phyloP scores from a whole-genome alignment of 345 rosid species.

The Sonneratia alba region DNA sequence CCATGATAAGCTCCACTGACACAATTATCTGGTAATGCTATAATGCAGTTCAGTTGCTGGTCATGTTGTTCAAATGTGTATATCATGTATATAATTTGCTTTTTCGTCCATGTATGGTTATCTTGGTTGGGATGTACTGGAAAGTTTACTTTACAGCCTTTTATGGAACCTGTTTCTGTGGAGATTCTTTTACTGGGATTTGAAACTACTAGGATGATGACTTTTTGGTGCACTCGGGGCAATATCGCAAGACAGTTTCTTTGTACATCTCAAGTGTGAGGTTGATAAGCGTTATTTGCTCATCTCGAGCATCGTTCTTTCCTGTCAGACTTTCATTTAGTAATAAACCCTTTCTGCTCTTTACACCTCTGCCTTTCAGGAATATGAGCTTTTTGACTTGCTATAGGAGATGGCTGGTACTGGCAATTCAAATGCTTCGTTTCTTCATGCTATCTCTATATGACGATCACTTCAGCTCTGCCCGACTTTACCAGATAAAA shows the following conservation, averaged over 20 bases:
- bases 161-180: conserved; percentile 10
- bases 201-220: conserved; percentile 12
- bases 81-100: conserved; percentile 42
- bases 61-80: neutral
- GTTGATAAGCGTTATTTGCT: no score
- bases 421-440: no score
- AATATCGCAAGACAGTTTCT: no score
- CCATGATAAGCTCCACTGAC: conserved; percentile 75
- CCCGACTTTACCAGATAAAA: no score
- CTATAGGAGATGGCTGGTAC: neutral
- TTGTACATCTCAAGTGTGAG: conserved; percentile 18
- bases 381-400: neutral
- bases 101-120: conserved; percentile 21
- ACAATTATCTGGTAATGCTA: neutral
- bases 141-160: conserved; percentile 44
- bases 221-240: conserved; percentile 9
- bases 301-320: conserved; percentile 2
- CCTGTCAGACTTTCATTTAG: neutral
- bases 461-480: no score
- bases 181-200: neutral
- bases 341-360: neutral
- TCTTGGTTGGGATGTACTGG: conserved; percentile 35
- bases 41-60: conserved; percentile 7
- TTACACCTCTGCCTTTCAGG: neutral
- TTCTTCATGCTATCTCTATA: no score